Evolutionary conservation across 257 asterid species (phyloP).

Genomic region (Hygrophila difformis): DNA sequence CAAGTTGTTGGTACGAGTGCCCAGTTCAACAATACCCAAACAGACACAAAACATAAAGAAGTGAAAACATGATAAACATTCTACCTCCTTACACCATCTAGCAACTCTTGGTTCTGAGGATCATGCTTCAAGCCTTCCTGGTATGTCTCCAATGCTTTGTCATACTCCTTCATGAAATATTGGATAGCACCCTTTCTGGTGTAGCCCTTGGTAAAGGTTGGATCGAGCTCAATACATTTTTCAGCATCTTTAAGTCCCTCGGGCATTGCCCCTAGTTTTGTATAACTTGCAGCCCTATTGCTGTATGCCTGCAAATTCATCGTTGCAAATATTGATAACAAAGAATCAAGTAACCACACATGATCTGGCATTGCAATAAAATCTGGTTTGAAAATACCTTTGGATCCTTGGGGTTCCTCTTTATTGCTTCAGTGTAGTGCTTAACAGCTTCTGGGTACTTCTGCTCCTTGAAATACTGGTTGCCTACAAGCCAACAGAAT

Average conservation of each 20-base stretch:
- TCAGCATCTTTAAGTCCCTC: conserved; percentile 95
- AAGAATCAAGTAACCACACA: neutral
- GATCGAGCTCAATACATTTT: conserved; percentile 85
- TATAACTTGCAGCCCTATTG: conserved; percentile 89
- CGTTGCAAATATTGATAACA: neutral
- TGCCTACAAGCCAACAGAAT: conserved; percentile 29
- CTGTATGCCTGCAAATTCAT: conserved; percentile 60
- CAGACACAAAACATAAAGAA: neutral
- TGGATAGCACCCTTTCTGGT: conserved; percentile 86
- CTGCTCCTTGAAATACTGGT: conserved; percentile 74
- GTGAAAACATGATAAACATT: neutral
- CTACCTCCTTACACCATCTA: conserved; percentile 83
- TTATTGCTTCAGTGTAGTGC: conserved; percentile 74
- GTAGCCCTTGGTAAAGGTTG: conserved; percentile 75
- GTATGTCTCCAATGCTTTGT: conserved; percentile 82
- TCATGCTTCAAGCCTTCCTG: conserved; percentile 86
- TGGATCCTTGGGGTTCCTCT: conserved; percentile 71
- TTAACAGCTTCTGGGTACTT: conserved; percentile 86
- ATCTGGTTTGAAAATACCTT: conserved; percentile 30
- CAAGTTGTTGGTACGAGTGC: too few relatives aligned
- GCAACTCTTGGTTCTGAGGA: conserved; percentile 67
- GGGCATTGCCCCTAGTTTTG: conserved; percentile 87
- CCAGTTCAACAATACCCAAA: too few relatives aligned
- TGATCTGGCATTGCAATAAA: neutral
- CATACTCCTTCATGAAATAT: conserved; percentile 85